phyloP scores from a whole-genome alignment of 1,284 basidiomycete genomes.

The Apiotrichum veenhuisii region DNA sequence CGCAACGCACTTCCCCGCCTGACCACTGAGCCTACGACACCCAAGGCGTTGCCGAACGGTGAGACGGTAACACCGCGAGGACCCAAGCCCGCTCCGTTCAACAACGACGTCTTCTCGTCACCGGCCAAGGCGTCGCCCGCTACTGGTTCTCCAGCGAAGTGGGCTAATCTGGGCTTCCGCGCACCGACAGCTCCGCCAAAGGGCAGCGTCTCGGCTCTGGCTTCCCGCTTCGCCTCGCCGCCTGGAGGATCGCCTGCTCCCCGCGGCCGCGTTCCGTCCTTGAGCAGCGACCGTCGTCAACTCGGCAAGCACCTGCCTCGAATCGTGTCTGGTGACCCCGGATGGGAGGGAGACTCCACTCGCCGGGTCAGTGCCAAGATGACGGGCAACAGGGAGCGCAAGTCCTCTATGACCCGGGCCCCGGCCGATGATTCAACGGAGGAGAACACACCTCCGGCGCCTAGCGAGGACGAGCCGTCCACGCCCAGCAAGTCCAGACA shows the following conservation, averaged over 20 bases:
- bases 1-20: not conserved
- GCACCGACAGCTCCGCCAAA: constrained; percentile 20
- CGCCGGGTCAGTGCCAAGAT: constrained; percentile 9
- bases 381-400: constrained; percentile 14
- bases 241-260: constrained; percentile 3
- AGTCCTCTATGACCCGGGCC: constrained; percentile 26
- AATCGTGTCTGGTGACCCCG: constrained; percentile 48
- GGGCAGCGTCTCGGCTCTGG: constrained; percentile 15
- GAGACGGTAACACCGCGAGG: not conserved
- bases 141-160: constrained; percentile 6
- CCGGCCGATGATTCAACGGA: not conserved
- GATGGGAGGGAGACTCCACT: constrained; percentile 35
- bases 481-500: not conserved
- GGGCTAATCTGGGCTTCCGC: constrained; percentile 14
- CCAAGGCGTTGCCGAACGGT: not conserved
- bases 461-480: not conserved
- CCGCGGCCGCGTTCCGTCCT: constrained; percentile 10
- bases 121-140: constrained; percentile 4
- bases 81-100: constrained; percentile 4
- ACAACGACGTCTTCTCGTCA: constrained; percentile 6
- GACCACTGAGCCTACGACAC: not conserved
- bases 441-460: constrained; percentile 17
- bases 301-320: constrained; percentile 50
- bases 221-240: constrained; percentile 14
- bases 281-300: constrained; percentile 35